A percentile compares a stretch with the other conserved stretches of the same genome.
phyloP scores from a whole-genome alignment of 192 early-diverging fungal species.

The Pilobolus umbonatus region DNA sequence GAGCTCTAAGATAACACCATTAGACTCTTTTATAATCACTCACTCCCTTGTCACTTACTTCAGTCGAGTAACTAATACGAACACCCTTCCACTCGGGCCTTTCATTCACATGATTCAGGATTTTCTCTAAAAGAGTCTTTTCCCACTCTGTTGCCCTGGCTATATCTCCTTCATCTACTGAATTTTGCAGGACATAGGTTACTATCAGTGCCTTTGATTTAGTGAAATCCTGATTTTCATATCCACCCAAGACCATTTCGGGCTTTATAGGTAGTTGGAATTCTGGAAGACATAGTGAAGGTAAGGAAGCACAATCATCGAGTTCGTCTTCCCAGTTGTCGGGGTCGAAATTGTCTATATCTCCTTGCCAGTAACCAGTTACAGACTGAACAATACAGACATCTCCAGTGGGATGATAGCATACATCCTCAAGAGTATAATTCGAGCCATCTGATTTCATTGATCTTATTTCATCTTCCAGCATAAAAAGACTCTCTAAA shows the following conservation, averaged over 20 bases:
- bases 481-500: conserved; percentile 43
- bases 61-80: conserved; percentile 54
- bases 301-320: conserved; percentile 39
- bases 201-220: conserved; percentile 51
- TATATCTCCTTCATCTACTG: conserved; percentile 32
- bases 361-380: conserved; percentile 59
- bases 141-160: conserved; percentile 55
- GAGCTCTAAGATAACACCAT: conserved; percentile 33
- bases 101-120: conserved; percentile 24
- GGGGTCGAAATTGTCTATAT: conserved; percentile 40
- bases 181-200: conserved; percentile 57
- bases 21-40: background rate
- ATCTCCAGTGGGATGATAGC: conserved; percentile 54
- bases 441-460: conserved; percentile 34
- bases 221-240: conserved; percentile 32
- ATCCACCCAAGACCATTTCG: conserved; percentile 54
- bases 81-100: conserved; percentile 33
- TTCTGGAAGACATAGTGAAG: conserved; percentile 52
- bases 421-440: conserved; percentile 48
- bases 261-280: conserved; percentile 61
- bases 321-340: conserved; percentile 43
- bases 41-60: conserved; percentile 25
- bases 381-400: conserved; percentile 59
- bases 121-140: conserved; percentile 29
- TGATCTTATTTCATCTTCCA: conserved; percentile 43